A percentile compares a stretch with the other conserved stretches of the same genome.
phyloP scores from a whole-genome alignment of 345 rosid species.

The Turnera subulata region DNA sequence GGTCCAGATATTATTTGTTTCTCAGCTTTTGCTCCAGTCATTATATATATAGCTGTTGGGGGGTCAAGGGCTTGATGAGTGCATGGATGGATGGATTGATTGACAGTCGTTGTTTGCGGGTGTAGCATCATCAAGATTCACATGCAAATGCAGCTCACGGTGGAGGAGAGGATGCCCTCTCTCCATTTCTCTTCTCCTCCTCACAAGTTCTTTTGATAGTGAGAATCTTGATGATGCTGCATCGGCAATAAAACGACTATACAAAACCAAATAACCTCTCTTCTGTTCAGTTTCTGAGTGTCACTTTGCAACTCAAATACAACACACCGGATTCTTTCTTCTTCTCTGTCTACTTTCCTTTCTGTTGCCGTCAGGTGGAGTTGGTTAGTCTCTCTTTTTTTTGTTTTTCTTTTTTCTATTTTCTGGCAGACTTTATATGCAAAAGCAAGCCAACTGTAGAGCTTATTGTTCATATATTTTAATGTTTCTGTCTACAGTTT shows the following conservation, averaged over 20 bases:
- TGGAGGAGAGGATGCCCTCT: slow-evolving; percentile 7
- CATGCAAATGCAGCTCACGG: slow-evolving; percentile 46
- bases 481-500: background rate
- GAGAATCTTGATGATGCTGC: slow-evolving; percentile 99
- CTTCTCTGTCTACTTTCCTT: background rate
- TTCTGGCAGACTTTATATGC: background rate
- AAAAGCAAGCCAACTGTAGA: too few species aligned
- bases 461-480: background rate
- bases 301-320: background rate
- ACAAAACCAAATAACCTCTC: background rate
- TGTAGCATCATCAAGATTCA: slow-evolving; percentile 98
- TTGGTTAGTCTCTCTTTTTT: background rate
- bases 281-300: background rate
- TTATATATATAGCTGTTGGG: background rate
- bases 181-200: slow-evolving; percentile 5
- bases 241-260: slow-evolving; percentile 75
- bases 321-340: background rate
- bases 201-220: slow-evolving; percentile 34
- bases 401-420: background rate
- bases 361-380: slow-evolving; percentile 34
- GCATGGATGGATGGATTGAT: slow-evolving; percentile 23
- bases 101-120: slow-evolving; percentile 68
- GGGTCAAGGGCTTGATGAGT: background rate
- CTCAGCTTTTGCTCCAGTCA: too few species aligned
- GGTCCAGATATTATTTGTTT: too few species aligned